Evolutionary conservation across 2,329 filamentous ascomycete genomes (phyloP).

Genomic region (Colletotrichum simmondsii): DNA sequence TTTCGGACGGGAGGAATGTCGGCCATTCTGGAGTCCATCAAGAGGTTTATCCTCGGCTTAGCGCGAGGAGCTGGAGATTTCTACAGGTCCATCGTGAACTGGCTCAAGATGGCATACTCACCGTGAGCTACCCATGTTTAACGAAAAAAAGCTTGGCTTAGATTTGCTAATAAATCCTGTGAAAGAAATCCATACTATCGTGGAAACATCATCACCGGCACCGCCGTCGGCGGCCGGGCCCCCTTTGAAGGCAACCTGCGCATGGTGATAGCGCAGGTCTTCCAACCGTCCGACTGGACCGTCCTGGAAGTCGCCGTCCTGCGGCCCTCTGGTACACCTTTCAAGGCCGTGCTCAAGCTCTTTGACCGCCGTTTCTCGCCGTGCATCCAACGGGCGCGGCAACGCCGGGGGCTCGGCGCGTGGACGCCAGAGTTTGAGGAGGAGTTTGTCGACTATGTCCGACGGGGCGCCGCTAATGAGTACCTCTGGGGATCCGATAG

Average conservation of each 20-base stretch:
- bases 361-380: conserved; percentile 29
- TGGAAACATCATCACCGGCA: conserved; percentile 20
- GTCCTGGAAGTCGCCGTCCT: conserved; percentile 20
- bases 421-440: conserved; percentile 24
- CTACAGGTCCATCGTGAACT: conserved; percentile 15
- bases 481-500: conserved; percentile 4
- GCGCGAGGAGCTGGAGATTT: neutral
- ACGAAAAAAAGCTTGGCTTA: neutral
- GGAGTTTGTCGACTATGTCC: conserved; percentile 22
- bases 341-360: conserved; percentile 18
- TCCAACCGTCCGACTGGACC: conserved; percentile 18
- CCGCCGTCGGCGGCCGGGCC: neutral
- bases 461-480: conserved; percentile 16
- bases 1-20: neutral
- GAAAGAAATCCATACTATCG: conserved; percentile 24
- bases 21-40: conserved; percentile 2
- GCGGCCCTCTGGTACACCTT: neutral
- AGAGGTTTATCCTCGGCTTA: neutral
- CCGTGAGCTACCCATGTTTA: neutral
- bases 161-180: neutral
- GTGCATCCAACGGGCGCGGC: conserved; percentile 1
- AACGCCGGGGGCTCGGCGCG: neutral
- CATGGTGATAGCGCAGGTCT: conserved; percentile 23
- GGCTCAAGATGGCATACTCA: conserved; percentile 26
- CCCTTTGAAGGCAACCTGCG: conserved; percentile 15